Evolutionary conservation across 768 basidiomycete species (phyloP).

Genomic region (Russula dissimulans): DNA sequence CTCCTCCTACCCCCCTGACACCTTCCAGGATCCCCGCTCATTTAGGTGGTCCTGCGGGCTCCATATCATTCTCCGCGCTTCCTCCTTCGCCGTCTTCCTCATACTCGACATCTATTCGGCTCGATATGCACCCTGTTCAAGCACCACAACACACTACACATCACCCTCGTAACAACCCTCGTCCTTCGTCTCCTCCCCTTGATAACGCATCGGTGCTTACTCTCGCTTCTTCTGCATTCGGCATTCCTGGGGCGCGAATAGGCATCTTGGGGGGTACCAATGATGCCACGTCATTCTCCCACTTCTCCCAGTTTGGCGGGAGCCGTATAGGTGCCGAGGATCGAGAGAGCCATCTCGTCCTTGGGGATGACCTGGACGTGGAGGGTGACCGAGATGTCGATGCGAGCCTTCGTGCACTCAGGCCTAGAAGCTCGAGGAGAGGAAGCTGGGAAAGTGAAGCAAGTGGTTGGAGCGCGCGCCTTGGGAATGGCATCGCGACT

Average conservation of each 20-base stretch:
- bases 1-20: conserved; percentile 50
- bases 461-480: conserved; percentile 77
- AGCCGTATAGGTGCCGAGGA: conserved; percentile 35
- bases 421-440: conserved; percentile 76
- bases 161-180: conserved; percentile 92
- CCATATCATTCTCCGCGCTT: conserved; percentile 68
- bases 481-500: conserved; percentile 41
- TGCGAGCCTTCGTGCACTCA: conserved; percentile 82
- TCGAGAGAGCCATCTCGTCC: conserved; percentile 56
- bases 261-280: conserved; percentile 25
- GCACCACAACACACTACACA: conserved; percentile 87
- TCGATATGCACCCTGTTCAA: conserved; percentile 42
- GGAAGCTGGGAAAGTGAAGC: conserved; percentile 90
- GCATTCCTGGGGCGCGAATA: conserved; percentile 47
- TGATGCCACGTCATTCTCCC: conserved; percentile 56
- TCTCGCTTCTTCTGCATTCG: conserved; percentile 89
- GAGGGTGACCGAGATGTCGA: conserved; percentile 54
- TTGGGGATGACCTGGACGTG: conserved; percentile 34
- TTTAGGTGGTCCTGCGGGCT: conserved; percentile 43
- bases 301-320: conserved; percentile 39
- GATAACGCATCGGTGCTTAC: conserved; percentile 92
- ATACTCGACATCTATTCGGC: conserved; percentile 32
- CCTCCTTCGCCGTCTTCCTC: conserved; percentile 39
- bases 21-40: conserved; percentile 48
- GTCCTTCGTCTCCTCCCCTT: conserved; percentile 80